A percentile compares a stretch with the other conserved stretches of the same genome.
Conservation (phyloP, 208 protist genomes). For the Endotrypanum monterogeii region DNA sequence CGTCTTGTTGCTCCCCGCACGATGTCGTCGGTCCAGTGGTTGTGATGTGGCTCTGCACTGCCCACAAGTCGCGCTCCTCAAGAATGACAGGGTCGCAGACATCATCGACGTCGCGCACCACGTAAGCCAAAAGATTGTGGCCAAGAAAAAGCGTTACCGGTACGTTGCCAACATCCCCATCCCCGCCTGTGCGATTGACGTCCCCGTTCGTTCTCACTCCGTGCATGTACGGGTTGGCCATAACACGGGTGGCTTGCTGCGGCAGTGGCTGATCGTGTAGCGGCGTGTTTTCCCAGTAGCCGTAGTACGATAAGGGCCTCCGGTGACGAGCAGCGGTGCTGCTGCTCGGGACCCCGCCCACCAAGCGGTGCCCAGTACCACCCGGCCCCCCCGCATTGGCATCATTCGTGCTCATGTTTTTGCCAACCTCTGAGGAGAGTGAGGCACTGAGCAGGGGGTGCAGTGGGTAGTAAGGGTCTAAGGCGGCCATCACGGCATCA, state of each 20-base stretch:
- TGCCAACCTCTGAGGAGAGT: not conserved
- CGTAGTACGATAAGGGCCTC: constrained; percentile 40
- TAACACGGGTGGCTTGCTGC: constrained; percentile 31
- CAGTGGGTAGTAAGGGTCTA: constrained; percentile 24
- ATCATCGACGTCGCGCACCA: constrained; percentile 73
- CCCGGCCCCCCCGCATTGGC: constrained; percentile 11
- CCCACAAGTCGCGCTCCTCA: constrained; percentile 72
- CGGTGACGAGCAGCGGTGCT: not conserved
- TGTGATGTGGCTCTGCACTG: constrained; percentile 64
- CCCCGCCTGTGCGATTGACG: not conserved
- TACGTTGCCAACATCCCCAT: not conserved
- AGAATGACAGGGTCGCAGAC: constrained; percentile 73
- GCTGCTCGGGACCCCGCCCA: not conserved
- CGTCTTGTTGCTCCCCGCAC: constrained; percentile 43
- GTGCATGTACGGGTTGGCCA: constrained; percentile 49
- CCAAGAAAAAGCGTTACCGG: constrained; percentile 60
- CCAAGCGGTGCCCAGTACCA: not conserved
- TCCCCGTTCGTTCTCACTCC: not conserved
- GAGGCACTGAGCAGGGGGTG: not conserved
- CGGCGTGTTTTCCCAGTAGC: constrained; percentile 69
- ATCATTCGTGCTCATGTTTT: not conserved
- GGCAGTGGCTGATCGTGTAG: constrained; percentile 54
- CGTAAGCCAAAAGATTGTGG: constrained; percentile 66
- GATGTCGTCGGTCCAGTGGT: constrained; percentile 44
- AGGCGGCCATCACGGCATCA: constrained; percentile 44